phyloP scores from a whole-genome alignment of 2,329 filamentous ascomycete species.

The Sarocladium oryzae region DNA sequence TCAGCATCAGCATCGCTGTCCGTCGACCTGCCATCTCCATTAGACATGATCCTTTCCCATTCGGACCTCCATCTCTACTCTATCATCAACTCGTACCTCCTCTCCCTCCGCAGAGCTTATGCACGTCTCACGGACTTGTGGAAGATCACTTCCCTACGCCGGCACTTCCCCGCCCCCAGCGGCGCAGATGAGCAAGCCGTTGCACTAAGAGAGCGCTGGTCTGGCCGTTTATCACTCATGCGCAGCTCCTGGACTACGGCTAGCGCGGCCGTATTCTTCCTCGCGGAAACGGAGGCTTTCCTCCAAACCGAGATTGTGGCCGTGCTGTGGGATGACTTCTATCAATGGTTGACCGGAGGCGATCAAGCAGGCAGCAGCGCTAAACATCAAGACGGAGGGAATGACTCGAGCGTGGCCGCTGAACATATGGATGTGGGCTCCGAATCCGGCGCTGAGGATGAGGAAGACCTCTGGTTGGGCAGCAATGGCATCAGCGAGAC shows the following conservation, averaged over 20 bases:
- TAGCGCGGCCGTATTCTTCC: conserved; percentile 79
- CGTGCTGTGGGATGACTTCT: conserved; percentile 74
- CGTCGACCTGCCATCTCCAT: conserved; percentile 66
- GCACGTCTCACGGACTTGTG: conserved; percentile 79
- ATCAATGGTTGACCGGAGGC: conserved; percentile 58
- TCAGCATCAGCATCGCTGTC: conserved; percentile 64
- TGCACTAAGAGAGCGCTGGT: conserved; percentile 57
- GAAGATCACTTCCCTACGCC: conserved; percentile 73
- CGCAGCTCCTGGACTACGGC: conserved; percentile 85
- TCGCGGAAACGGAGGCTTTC: conserved; percentile 81
- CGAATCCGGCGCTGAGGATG: conserved; percentile 10
- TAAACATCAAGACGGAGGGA: background rate
- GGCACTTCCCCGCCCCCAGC: conserved; percentile 66
- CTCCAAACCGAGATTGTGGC: conserved; percentile 85
- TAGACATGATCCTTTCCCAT: conserved; percentile 79
- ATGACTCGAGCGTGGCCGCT: background rate
- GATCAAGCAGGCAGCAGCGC: background rate
- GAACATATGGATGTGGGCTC: background rate
- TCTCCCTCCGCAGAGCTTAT: conserved; percentile 80
- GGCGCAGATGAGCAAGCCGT: conserved; percentile 54
- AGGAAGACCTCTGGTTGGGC: conserved; percentile 25
- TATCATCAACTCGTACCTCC: conserved; percentile 77
- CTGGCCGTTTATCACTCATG: conserved; percentile 58
- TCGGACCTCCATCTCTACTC: conserved; percentile 76
- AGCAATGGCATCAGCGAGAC: conserved; percentile 15